These are phyloP conservation scores for Geotrichum klebahnii DNA, from an alignment of 1,139 yeast genomes.

Conservation along the genomic window DNA sequence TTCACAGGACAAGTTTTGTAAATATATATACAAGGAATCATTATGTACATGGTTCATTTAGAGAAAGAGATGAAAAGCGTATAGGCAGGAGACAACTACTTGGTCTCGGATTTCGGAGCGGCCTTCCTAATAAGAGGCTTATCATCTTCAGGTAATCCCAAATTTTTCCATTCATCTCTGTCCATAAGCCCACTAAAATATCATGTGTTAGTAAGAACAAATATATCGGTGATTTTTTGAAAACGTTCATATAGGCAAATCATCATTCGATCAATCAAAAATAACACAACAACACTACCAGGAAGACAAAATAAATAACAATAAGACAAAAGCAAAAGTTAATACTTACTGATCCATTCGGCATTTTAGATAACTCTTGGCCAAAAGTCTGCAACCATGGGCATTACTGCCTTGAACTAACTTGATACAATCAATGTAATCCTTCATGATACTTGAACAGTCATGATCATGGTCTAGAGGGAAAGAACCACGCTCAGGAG, in stretches of 20 bases:
- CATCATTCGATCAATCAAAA: too few relatives aligned
- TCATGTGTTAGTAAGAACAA: not conserved
- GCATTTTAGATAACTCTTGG: slow-evolving; percentile 76
- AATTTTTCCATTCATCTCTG: slow-evolving; percentile 69
- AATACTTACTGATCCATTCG: slow-evolving; percentile 66
- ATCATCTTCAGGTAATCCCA: slow-evolving; percentile 74
- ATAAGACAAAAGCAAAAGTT: too few relatives aligned
- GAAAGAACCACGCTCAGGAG: slow-evolving; percentile 94
- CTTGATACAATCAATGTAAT: slow-evolving; percentile 74
- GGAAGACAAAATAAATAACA: too few relatives aligned
- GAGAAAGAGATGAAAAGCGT: too few relatives aligned
- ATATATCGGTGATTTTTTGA: too few relatives aligned
- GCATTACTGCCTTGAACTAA: slow-evolving; percentile 78
- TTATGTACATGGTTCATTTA: too few relatives aligned
- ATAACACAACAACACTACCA: not conserved
- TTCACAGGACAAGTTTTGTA: too few relatives aligned
- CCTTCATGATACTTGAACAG: slow-evolving; percentile 69
- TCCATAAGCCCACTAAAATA: slow-evolving; percentile 63
- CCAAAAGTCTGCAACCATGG: slow-evolving; percentile 78
- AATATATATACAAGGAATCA: too few relatives aligned
- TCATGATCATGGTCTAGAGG: slow-evolving; percentile 91
- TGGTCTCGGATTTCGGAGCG: not conserved
- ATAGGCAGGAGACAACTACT: too few relatives aligned
- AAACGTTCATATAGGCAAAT: too few relatives aligned
- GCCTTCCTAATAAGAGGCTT: slow-evolving; percentile 15